Conservation (phyloP, 306 rosid species). For the Hippophae tibetana region DNA sequence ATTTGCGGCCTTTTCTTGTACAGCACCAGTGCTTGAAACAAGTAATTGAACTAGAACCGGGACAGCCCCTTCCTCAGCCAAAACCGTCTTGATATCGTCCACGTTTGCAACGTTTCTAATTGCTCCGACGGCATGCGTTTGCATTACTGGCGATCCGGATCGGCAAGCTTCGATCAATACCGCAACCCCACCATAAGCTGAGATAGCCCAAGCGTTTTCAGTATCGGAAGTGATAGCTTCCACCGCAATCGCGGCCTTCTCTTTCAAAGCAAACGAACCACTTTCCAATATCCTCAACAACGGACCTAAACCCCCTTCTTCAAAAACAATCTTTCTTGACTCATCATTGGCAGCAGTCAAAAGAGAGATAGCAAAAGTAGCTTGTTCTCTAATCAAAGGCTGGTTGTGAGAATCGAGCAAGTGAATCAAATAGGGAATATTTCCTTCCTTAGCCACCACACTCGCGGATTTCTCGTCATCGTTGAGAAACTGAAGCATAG, state of each 20-base stretch:
- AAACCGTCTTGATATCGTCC: slow-evolving; percentile 27
- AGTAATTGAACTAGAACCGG: slow-evolving; percentile 36
- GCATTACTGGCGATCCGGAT: slow-evolving; percentile 37
- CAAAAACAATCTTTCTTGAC: slow-evolving; percentile 34
- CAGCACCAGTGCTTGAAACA: slow-evolving; percentile 21
- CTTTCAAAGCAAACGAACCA: slow-evolving; percentile 27
- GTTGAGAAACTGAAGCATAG: slow-evolving; percentile 35
- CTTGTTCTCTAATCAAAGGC: slow-evolving; percentile 31
- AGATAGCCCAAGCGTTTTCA: slow-evolving; percentile 48
- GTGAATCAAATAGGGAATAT: slow-evolving; percentile 31
- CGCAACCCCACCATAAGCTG: slow-evolving; percentile 43
- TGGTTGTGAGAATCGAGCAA: slow-evolving; percentile 38
- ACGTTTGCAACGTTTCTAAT: slow-evolving; percentile 32
- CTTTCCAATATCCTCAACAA: slow-evolving; percentile 36
- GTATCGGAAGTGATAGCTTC: slow-evolving; percentile 39
- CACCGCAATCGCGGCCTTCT: slow-evolving; percentile 39
- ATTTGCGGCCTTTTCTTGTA: slow-evolving; percentile 38
- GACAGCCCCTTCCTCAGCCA: slow-evolving; percentile 46
- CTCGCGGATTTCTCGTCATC: slow-evolving; percentile 29
- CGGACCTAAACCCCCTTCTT: slow-evolving; percentile 46
- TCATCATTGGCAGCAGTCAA: slow-evolving; percentile 36
- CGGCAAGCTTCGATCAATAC: slow-evolving; percentile 39
- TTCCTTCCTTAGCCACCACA: slow-evolving; percentile 31
- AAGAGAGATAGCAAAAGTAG: slow-evolving; percentile 28
- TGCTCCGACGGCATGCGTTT: slow-evolving; percentile 37